Conservation (phyloP, 345 rosid genomes). For the Citropsis articulata region DNA sequence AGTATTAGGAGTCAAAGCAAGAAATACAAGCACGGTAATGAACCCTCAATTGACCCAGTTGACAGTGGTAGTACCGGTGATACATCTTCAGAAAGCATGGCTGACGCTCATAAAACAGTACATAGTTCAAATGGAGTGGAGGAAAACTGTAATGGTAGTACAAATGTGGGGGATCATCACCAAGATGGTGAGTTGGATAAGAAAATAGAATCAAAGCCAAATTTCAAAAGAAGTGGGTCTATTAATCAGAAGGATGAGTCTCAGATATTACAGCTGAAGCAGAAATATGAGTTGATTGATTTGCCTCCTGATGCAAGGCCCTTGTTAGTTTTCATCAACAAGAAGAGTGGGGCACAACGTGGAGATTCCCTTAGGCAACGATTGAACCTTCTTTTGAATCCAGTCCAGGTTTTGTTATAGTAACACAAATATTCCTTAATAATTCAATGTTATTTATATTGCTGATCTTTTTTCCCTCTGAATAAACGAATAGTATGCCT, state of each 20-base stretch:
- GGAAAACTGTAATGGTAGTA: slow-evolving; percentile 45
- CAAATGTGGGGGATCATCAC: slow-evolving; percentile 29
- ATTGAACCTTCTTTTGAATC: slow-evolving; percentile 77
- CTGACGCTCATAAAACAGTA: slow-evolving; percentile 38
- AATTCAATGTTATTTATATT: background rate
- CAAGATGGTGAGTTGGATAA: slow-evolving; percentile 45
- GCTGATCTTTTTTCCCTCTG: too few species aligned
- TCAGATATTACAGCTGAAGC: slow-evolving; percentile 59
- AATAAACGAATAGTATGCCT: background rate
- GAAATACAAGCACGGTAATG: slow-evolving; percentile 69
- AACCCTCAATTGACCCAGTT: slow-evolving; percentile 54
- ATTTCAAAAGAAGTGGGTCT: slow-evolving; percentile 64
- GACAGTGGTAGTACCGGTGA: slow-evolving; percentile 55
- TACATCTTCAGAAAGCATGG: slow-evolving; percentile 53
- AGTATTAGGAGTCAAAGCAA: slow-evolving; percentile 85
- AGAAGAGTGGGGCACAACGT: slow-evolving; percentile 87
- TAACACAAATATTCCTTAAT: background rate
- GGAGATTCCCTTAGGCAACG: slow-evolving; percentile 74
- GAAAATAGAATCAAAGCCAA: slow-evolving; percentile 46
- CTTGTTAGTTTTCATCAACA: slow-evolving; percentile 78
- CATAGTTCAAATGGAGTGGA: slow-evolving; percentile 46
- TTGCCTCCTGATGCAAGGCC: slow-evolving; percentile 83
- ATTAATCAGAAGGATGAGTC: slow-evolving; percentile 74
- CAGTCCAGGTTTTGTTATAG: slow-evolving; percentile 62
- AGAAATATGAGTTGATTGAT: slow-evolving; percentile 72